phyloP scores from a whole-genome alignment of 306 rosid genomes.

The Acacia crassicarpa region DNA sequence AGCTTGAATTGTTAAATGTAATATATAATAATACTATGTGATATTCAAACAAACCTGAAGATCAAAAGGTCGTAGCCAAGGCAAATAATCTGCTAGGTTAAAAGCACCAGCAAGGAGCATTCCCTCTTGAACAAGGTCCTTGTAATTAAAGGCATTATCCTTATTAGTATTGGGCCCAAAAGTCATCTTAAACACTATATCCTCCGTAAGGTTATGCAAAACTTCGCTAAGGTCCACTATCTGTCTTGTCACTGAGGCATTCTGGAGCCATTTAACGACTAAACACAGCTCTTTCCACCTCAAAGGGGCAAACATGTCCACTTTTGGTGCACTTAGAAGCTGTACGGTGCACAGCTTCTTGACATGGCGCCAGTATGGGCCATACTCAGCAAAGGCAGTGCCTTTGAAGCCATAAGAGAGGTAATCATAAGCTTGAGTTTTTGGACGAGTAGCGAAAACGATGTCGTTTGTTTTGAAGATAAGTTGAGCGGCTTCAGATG shows the following conservation, averaged over 20 bases:
- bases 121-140: conserved; percentile 14
- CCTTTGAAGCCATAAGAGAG: conserved; percentile 22
- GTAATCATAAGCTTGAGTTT: conserved; percentile 6
- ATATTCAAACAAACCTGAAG: conserved; percentile 20
- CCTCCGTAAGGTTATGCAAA: conserved; percentile 1
- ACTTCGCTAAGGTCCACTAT: conserved; percentile 25
- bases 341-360: conserved; percentile 28
- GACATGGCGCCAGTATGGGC: conserved; percentile 34
- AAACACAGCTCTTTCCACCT: conserved; percentile 1
- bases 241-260: not conserved
- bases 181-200: not conserved
- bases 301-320: conserved; percentile 7
- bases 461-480: conserved; percentile 44
- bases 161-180: not conserved
- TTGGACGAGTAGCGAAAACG: not conserved
- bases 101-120: conserved; percentile 6
- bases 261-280: not conserved
- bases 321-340: conserved; percentile 15
- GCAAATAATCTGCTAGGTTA: conserved; percentile 28
- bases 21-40: not conserved
- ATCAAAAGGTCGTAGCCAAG: conserved; percentile 24
- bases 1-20: too few relatives aligned
- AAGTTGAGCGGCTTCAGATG: conserved; percentile 39
- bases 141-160: conserved; percentile 10
- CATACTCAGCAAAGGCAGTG: conserved; percentile 1